Percentiles rank a stretch among this genome's conserved stretches.
phyloP scores from a whole-genome alignment of 2,329 filamentous ascomycete genomes.

The Cladophialophora chaetospira region DNA sequence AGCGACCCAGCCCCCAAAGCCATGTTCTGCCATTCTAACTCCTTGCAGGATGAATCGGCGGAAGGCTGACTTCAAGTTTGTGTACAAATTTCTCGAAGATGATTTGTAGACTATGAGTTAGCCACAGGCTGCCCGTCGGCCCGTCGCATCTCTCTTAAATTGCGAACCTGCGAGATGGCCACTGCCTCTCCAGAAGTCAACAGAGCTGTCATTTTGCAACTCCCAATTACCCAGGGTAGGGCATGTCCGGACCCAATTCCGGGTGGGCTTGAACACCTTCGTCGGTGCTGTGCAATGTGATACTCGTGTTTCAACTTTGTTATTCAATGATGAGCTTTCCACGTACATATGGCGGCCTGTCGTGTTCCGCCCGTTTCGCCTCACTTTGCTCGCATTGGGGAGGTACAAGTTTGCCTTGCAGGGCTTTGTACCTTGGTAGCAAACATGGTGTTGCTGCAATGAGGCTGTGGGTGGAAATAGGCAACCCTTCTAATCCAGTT shows the following conservation, averaged over 20 bases:
- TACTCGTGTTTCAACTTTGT: constrained; percentile 5
- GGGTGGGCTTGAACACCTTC: neutral
- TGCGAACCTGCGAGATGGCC: neutral
- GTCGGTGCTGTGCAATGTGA: constrained; percentile 1
- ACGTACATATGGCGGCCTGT: constrained; percentile 7
- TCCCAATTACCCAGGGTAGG: too few relatives aligned
- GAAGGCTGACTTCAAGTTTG: constrained; percentile 97
- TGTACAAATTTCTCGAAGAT: constrained; percentile 96
- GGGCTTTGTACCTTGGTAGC: neutral
- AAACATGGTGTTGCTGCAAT: neutral
- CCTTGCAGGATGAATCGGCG: constrained; percentile 87
- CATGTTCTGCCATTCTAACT: constrained; percentile 29
- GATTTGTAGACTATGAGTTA: constrained; percentile 60
- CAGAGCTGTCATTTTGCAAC: constrained; percentile 12
- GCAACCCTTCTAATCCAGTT: neutral
- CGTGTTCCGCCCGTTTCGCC: neutral
- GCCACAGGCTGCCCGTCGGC: constrained; percentile 15
- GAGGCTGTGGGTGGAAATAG: constrained; percentile 9
- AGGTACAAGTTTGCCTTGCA: constrained; percentile 11
- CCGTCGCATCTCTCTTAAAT: constrained; percentile 16
- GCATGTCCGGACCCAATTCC: too few relatives aligned
- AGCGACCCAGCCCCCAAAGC: constrained; percentile 19
- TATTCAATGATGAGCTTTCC: neutral
- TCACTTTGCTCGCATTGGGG: constrained; percentile 6
- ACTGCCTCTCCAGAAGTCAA: constrained; percentile 10